Conservation (phyloP, 169 alveolate species). For the Perkinsus olseni region DNA sequence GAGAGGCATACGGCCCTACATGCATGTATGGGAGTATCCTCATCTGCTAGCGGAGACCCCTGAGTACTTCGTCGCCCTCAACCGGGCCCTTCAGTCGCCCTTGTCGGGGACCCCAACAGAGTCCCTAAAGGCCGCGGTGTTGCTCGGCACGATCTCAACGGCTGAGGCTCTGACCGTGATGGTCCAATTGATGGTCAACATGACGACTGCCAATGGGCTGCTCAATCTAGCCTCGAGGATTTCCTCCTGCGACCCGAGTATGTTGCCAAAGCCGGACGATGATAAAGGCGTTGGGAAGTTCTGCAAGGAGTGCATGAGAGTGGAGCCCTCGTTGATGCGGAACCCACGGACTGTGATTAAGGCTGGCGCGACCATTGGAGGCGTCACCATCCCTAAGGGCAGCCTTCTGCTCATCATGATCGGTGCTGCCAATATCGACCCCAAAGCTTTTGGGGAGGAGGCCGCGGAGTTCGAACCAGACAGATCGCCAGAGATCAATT, state of each 20-base stretch:
- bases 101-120: background rate
- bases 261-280: background rate
- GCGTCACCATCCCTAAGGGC: background rate
- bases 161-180: background rate
- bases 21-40: background rate
- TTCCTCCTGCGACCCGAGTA: background rate
- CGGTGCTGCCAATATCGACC: background rate
- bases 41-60: background rate
- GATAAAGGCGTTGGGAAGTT: background rate
- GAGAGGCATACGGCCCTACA: background rate
- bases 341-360: background rate
- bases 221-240: background rate
- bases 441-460: background rate
- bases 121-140: background rate
- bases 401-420: background rate
- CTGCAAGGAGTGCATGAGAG: background rate
- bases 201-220: background rate
- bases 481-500: background rate
- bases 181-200: background rate
- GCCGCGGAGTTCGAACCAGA: background rate
- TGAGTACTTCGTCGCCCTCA: background rate
- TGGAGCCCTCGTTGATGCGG: background rate
- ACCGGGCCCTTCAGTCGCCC: background rate
- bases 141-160: background rate
- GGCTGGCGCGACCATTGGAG: background rate